Evolutionary conservation across 225 moss, liverwort and hornwort species (phyloP).

Genomic region (Pleurozium schreberi): DNA sequence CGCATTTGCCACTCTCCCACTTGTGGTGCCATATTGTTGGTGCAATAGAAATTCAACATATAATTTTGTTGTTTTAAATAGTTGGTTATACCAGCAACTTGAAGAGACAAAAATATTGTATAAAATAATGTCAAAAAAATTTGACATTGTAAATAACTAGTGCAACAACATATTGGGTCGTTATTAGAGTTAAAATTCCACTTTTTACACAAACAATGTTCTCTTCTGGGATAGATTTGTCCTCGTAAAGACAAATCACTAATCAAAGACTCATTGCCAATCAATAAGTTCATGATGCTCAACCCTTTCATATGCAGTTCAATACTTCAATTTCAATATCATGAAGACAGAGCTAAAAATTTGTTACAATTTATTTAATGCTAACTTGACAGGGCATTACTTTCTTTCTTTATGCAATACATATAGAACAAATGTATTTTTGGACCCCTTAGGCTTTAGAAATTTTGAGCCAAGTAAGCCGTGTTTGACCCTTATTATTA

Average conservation of each 20-base stretch:
- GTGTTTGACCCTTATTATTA: background rate
- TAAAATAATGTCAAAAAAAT: background rate
- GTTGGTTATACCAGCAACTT: fast-evolving
- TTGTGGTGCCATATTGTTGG: background rate
- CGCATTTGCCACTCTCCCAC: background rate
- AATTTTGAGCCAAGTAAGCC: background rate
- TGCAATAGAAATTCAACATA: background rate
- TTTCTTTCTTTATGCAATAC: fast-evolving
- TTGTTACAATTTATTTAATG: fast-evolving
- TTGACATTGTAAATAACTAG: background rate
- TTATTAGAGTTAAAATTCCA: background rate
- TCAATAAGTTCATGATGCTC: background rate
- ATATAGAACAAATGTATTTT: background rate
- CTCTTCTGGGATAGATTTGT: fast-evolving
- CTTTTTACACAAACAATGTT: background rate
- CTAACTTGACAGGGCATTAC: background rate
- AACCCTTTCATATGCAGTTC: fast-evolving
- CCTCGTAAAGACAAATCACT: fast-evolving
- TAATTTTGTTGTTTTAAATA: background rate
- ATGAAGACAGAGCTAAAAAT: background rate
- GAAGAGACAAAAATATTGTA: background rate
- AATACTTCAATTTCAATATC: too few relatives aligned
- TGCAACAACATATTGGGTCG: fast-evolving
- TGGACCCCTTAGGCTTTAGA: too few relatives aligned
- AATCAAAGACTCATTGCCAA: background rate